Evolutionary conservation across 768 basidiomycete species (phyloP), one percentile per base, ranked within the genome.

Genomic region (Phaeolepiota aurea): DNA sequence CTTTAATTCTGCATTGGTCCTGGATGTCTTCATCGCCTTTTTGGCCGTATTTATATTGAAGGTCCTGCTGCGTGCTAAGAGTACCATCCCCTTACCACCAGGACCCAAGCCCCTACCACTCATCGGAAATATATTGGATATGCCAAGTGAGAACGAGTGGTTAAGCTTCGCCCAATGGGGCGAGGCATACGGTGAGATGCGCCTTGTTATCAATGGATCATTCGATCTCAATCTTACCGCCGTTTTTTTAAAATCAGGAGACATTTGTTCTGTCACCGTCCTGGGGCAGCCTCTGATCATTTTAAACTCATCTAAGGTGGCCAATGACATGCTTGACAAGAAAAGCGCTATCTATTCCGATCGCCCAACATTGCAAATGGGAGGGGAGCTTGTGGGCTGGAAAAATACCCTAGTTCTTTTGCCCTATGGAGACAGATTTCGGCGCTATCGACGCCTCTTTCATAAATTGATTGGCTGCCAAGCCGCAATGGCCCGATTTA

Each of bases 311-410:
- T 63, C 63, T 15, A 64, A 67, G 50, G 49, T 63, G 14, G 76
- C 77, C 13, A 55, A 62, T 43, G 76, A 80, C 39, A 66, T 83
- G 61, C 63, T 82, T 37, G 78, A 83, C 54, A 79, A 79, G 59
- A 79, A 79, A 49, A 77, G 76, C 44, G 64, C 74, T 19, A 68
- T 74, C 32, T 82, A 82, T 54, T 82, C 80, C 14, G 81, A 82
- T 48, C 74, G 81, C n/a, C 80, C 81, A 36, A 58, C 57, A 35
- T 54, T 71, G 11, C 65, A 68, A 42, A 71, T 74, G 74, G 74
- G 65, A 22, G 75, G 73, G 20, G 72, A 76, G 48, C 62, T 77
- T 15, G 65, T 72, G 20, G 75, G 75, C 30, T 77, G 75, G 75
- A 76, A 74, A 44, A 71, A 75, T 40, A 69, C 71, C 0, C 64